Evolutionary conservation across 306 rosid species (phyloP), one percentile per base, ranked within the genome.

Genomic region (Rosa multiflora): DNA sequence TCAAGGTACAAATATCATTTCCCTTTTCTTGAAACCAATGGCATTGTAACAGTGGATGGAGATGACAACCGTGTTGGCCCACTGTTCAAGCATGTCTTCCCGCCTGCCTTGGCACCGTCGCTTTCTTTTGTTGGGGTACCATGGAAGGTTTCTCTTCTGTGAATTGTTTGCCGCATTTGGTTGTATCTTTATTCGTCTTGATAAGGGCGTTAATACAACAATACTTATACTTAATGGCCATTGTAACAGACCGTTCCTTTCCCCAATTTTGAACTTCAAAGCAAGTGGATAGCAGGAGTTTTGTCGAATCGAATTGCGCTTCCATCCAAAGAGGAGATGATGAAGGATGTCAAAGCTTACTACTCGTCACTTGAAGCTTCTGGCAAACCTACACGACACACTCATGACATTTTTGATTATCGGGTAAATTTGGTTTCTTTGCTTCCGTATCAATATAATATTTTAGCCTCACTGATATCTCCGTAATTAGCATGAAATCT

Each of bases 101-200:
- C 94, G 52, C 93, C 98, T 23, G 85, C 70, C 5, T 77, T 93
- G 76, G 91, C 94, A 68, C 94, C 96, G 0, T 82, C 88, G 80
- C 92, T 93, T 82, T 93, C 97, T 37, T 93, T 93, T 82, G 89
- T 93, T 40, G 97, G 97, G 48, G 51, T 93, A 59, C 91, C 94
- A 32, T 87, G 88, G 84, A 89, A 85, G 91, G 97, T 76, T 13
- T 63, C 67, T n/a, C 23, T 17, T 7, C 63, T 63, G 7, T 8
- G 10, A 76, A 20, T 32, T 6, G n/a, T 5, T 39, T 21, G 12
- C 47, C 40, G 18, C 10, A 29, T 61, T 1, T 51, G 21, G 21
- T 12, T 26, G 71, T 18, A 21, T 23, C 7, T 29, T 20, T 71
- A 51, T 51, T 51, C 15, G 1, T 11, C 4, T 51, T 40, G 43